Percentiles rank a stretch among this genome's conserved stretches.
These are phyloP conservation scores for Flaveria ramosissima DNA, from an alignment of 129 eudicot genomes.

Conservation along the genomic window DNA sequence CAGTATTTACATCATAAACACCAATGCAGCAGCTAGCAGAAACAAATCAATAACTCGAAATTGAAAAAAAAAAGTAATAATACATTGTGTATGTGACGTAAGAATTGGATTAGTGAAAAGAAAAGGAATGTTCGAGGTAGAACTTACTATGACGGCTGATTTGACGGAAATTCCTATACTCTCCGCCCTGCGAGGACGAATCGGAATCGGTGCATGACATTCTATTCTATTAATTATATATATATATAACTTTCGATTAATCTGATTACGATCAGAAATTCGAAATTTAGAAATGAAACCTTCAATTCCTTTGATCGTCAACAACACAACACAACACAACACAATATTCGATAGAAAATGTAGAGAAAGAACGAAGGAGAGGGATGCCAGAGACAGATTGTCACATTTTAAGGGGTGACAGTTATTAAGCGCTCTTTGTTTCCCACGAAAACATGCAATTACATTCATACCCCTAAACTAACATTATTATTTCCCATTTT, in stretches of 20 bases:
- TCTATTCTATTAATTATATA: conserved; percentile 5
- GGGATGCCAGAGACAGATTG: conserved; percentile 29
- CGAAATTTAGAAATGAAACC: conserved; percentile 15
- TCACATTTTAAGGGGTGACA: conserved; percentile 30
- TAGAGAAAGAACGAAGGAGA: conserved; percentile 24
- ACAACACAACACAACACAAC: conserved; percentile 30
- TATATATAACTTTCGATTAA: neutral
- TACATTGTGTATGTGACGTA: neutral
- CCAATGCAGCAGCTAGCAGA: no score
- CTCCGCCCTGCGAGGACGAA: conserved; percentile 59
- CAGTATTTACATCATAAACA: conserved; percentile 10
- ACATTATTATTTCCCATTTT: no score
- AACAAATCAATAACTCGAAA: no score
- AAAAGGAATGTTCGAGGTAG: neutral
- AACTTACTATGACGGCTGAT: conserved; percentile 79
- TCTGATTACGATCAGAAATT: neutral
- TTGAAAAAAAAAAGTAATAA: no score
- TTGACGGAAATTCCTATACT: conserved; percentile 81
- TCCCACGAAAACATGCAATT: conserved; percentile 24
- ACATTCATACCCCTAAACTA: no score
- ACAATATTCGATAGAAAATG: conserved; percentile 14
- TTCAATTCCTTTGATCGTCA: conserved; percentile 8
- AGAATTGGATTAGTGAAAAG: neutral
- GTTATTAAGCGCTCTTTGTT: conserved; percentile 41
- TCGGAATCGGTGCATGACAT: conserved; percentile 76